Evolutionary conservation across 1,284 basidiomycete species (phyloP).

Genomic region (Hymenochaete sp.): DNA sequence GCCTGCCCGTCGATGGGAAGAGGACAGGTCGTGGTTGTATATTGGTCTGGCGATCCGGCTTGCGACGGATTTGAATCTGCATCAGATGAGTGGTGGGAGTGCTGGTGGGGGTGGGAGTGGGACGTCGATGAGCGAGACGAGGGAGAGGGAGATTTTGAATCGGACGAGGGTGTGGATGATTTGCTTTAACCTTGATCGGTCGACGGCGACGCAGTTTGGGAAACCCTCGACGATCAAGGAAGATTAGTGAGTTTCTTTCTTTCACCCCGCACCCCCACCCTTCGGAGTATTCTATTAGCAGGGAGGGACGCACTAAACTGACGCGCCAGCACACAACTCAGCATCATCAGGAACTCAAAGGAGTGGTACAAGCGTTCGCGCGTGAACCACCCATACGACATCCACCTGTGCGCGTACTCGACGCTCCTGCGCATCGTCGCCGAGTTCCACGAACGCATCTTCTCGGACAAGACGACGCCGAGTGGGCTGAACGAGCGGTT

Average conservation of each 20-base stretch:
- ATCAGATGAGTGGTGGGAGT: slow-evolving; percentile 47
- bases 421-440: slow-evolving; percentile 61
- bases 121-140: slow-evolving; percentile 53
- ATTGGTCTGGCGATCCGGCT: slow-evolving; percentile 76
- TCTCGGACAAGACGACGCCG: slow-evolving; percentile 60
- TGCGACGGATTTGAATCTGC: slow-evolving; percentile 79
- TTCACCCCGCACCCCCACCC: too few species aligned
- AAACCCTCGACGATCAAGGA: slow-evolving; percentile 82
- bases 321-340: slow-evolving; percentile 23
- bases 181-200: slow-evolving; percentile 78
- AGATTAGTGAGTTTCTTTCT: slow-evolving; percentile 49
- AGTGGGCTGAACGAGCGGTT: slow-evolving; percentile 66
- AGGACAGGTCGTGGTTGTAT: slow-evolving; percentile 76
- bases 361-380: slow-evolving; percentile 70
- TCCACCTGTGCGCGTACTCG: slow-evolving; percentile 68
- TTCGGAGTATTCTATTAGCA: background rate
- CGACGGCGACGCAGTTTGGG: slow-evolving; percentile 78
- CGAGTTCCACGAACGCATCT: slow-evolving; percentile 67
- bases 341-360: slow-evolving; percentile 62
- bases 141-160: slow-evolving; percentile 77
- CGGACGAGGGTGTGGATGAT: slow-evolving; percentile 78
- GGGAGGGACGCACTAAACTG: slow-evolving; percentile 9
- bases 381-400: slow-evolving; percentile 60
- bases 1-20: slow-evolving; percentile 74
- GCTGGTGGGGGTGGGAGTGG: too few species aligned